phyloP scores from a whole-genome alignment of 345 rosid genomes.

The Hypericum androsaemum region DNA sequence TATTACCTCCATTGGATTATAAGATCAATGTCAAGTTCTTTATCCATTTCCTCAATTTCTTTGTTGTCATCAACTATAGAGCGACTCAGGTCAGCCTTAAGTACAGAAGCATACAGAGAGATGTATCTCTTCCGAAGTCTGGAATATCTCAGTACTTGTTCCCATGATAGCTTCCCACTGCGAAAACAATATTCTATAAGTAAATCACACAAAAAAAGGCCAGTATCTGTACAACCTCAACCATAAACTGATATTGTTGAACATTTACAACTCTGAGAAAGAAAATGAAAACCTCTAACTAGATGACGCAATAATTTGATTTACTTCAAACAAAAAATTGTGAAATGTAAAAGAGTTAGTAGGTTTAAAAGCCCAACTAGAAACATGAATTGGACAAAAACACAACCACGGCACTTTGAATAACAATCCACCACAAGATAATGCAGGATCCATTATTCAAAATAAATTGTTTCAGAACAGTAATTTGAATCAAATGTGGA shows the following conservation, averaged over 20 bases:
- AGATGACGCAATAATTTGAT: no score
- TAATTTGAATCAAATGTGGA: no score
- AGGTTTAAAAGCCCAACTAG: no score
- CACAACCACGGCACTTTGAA: no score
- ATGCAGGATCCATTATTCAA: no score
- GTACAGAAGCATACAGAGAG: constrained; percentile 72
- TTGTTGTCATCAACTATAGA: constrained; percentile 55
- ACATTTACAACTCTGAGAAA: no score
- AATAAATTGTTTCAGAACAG: no score
- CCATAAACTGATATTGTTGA: not conserved
- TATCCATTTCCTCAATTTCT: constrained; percentile 80
- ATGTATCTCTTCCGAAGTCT: constrained; percentile 81
- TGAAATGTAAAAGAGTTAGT: no score
- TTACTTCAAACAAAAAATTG: no score
- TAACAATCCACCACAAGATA: no score
- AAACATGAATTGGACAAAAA: no score
- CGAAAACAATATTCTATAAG: constrained; percentile 31
- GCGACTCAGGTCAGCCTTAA: constrained; percentile 64
- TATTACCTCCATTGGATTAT: constrained; percentile 94
- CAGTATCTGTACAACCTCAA: not conserved
- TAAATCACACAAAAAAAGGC: not conserved
- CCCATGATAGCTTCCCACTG: constrained; percentile 97
- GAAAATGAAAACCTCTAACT: no score
- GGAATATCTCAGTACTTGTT: constrained; percentile 63
- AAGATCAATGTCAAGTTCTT: constrained; percentile 74